phyloP scores from a whole-genome alignment of 148 eudicot species.

The Beta vulgaris region DNA sequence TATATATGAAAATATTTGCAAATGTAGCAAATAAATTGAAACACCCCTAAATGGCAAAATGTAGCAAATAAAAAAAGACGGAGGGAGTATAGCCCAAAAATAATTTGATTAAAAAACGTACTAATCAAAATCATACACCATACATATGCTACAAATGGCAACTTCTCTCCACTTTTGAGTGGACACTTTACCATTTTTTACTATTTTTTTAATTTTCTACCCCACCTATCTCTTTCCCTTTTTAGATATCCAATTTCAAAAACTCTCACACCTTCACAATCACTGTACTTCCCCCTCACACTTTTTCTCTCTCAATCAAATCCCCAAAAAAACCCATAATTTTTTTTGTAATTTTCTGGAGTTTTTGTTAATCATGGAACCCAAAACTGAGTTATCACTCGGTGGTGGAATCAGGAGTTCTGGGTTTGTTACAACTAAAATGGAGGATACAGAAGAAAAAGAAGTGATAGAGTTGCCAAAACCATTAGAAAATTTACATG shows the following conservation, averaged over 20 bases:
- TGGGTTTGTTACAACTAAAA: not conserved
- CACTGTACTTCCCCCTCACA: not conserved
- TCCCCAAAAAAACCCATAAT: not conserved
- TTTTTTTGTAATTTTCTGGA: not conserved
- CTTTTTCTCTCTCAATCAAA: not conserved
- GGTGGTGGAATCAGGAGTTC: constrained; percentile 2
- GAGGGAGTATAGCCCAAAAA: too few species aligned
- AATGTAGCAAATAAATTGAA: too few species aligned
- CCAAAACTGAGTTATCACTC: not conserved
- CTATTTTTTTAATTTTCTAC: not conserved
- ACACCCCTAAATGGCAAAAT: too few species aligned
- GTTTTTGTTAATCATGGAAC: not conserved
- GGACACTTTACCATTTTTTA: not conserved
- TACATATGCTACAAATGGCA: constrained; percentile 25
- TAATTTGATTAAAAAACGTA: too few species aligned
- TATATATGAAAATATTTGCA: too few species aligned
- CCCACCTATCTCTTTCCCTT: not conserved
- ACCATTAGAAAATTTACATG: constrained; percentile 45
- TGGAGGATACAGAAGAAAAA: not conserved
- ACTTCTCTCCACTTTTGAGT: not conserved
- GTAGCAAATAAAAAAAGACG: too few species aligned
- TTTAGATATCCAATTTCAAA: not conserved
- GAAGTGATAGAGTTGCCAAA: constrained; percentile 23
- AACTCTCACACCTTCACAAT: constrained; percentile 9
- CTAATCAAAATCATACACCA: constrained; percentile 7